Base-by-base conservation (phyloP, 192 early-diverging fungal genomes). In the Entophlyctis helioformis region DNA sequence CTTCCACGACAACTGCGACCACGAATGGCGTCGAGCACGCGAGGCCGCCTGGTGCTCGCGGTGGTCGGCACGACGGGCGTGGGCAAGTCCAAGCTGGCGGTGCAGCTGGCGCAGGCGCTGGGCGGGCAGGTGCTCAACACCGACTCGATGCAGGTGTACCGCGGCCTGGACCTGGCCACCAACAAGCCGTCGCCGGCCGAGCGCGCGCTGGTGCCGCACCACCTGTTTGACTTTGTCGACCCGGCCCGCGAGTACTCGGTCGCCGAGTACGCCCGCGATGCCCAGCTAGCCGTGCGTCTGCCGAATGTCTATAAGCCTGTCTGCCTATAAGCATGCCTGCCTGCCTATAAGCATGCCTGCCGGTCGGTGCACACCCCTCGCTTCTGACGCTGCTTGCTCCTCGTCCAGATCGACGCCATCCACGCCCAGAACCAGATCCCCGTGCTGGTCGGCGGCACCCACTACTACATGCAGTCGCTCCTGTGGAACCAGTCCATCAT, bases 81-180 rank as follows among this genome's bases (percentile, higher is more conserved):
- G 11, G 95, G 95, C n/a, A 98, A 98, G 54, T 89, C 87, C n/a
- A 73, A 91, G 53, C 63, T 98, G 9, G 82, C 86, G 4, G 78
- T 98, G 25, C 82, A 95, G 51, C 56, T 98, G 20, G 83, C 88
- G 3, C 72, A 86, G 31, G 73, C 75, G 6, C 41, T 95, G 3
- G 53, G 74, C 33, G 92, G 91, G 20, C 89, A 96, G 49, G 72
- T 93, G 32, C 89, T 98, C 53, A 96, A 95, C 57, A 86, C 84
- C 1, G 95, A 98, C 53, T 83, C 95, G 6, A 75, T 98, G 66
- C 95, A 98, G 74, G 86, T 97, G 5, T 98, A 98, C 60, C 65
- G 75, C 50, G 89, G 87, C 15, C 69, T 96, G 44, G 84, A 89
- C 51, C 85, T 94, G 23, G 82, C 89, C 15, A 96, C 95, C 22